Conservation (phyloP, 2,329 filamentous ascomycete species). For the Sarocladiaceae sp. region DNA sequence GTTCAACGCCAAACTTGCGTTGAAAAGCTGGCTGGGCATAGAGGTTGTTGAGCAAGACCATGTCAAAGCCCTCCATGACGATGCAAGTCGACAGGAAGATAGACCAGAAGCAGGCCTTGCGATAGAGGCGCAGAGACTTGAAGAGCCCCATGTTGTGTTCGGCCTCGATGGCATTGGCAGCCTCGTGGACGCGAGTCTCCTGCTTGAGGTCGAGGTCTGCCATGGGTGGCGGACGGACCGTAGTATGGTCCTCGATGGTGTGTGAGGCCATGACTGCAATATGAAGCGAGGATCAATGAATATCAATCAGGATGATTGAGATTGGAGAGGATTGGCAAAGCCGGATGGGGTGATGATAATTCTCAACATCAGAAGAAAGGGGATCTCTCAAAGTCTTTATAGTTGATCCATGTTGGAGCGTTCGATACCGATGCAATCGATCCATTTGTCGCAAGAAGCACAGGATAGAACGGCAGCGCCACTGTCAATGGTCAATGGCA, state of each 20-base stretch:
- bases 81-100: conserved; percentile 30
- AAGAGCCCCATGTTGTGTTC: conserved; percentile 27
- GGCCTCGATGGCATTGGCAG: conserved; percentile 21
- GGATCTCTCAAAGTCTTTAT: conserved; percentile 4
- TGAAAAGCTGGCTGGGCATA: conserved; percentile 34
- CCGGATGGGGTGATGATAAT: neutral
- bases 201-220: neutral
- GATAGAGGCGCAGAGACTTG: conserved; percentile 33
- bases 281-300: too few relatives aligned
- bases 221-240: neutral
- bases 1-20: conserved; percentile 30
- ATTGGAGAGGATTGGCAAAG: neutral
- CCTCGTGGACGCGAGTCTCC: conserved; percentile 12
- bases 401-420: neutral
- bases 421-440: too few relatives aligned
- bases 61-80: conserved; percentile 36
- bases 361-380: neutral
- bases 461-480: too few relatives aligned
- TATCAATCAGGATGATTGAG: too few relatives aligned
- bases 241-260: neutral
- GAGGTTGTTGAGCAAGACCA: conserved; percentile 31
- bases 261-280: neutral
- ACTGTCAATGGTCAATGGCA: too few relatives aligned
- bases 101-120: conserved; percentile 30
- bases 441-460: too few relatives aligned